Conservation (phyloP, 192 early-diverging fungal genomes). For the Coemansia sp. region DNA sequence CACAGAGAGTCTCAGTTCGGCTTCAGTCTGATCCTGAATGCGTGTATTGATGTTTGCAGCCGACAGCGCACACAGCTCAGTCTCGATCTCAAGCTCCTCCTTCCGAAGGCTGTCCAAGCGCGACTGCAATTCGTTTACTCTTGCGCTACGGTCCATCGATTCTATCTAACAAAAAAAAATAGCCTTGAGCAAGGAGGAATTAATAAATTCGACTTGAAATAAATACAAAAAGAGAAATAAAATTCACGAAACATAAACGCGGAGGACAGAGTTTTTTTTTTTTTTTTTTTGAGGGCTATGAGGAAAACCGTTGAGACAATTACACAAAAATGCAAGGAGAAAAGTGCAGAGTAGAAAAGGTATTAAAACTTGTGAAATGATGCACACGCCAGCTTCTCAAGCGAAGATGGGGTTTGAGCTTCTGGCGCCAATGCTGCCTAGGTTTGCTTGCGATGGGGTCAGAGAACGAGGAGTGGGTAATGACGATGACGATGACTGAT, state of each 20-base stretch:
- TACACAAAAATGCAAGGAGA: neutral
- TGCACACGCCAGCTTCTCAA: no score
- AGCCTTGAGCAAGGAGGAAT: neutral
- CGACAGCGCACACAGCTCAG: conserved; percentile 33
- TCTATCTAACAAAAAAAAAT: no score
- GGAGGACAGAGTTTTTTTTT: no score
- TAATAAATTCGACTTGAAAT: neutral
- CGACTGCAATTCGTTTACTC: conserved; percentile 15
- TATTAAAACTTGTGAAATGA: no score
- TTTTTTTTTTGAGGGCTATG: no score
- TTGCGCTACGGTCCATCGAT: conserved; percentile 7
- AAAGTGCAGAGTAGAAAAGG: neutral
- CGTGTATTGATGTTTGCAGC: neutral
- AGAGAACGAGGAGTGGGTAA: neutral
- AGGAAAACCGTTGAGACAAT: neutral
- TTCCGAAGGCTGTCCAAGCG: conserved; percentile 24
- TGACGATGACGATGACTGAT: neutral
- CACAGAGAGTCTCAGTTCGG: conserved; percentile 51
- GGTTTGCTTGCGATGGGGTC: neutral
- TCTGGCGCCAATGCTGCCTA: neutral
- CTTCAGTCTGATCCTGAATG: neutral
- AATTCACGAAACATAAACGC: no score
- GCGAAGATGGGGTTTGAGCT: no score
- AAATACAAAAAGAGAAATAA: neutral
- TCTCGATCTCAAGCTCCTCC: conserved; percentile 42